phyloP scores from a whole-genome alignment of 1,139 yeast genomes.

The Schizosaccharomyces versatilis region DNA sequence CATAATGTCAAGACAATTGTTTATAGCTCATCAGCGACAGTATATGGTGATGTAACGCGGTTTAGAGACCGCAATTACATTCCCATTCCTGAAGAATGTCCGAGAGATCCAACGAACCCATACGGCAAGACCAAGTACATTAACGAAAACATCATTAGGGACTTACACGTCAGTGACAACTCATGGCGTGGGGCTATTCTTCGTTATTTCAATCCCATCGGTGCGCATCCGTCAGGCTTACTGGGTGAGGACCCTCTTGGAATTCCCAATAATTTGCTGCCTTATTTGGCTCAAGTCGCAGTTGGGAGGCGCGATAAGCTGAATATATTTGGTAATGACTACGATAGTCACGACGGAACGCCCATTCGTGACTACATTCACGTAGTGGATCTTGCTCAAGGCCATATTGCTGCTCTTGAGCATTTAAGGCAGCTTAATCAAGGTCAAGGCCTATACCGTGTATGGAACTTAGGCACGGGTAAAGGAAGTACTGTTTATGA shows the following conservation, averaged over 20 bases:
- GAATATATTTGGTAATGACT: conserved; percentile 40
- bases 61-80: conserved; percentile 37
- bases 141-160: conserved; percentile 42
- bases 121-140: conserved; percentile 52
- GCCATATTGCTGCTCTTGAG: conserved; percentile 47
- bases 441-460: conserved; percentile 14
- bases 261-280: conserved; percentile 53
- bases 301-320: conserved; percentile 47
- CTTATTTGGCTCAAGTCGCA: conserved; percentile 60
- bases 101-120: conserved; percentile 55
- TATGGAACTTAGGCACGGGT: conserved; percentile 69
- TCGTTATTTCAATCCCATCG: conserved; percentile 64
- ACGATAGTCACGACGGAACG: conserved; percentile 50
- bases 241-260: conserved; percentile 69
- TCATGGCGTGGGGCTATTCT: conserved; percentile 44
- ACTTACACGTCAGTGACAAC: conserved; percentile 29
- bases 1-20: conserved; percentile 33
- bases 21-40: conserved; percentile 64
- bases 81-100: conserved; percentile 64
- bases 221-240: conserved; percentile 64
- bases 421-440: conserved; percentile 24
- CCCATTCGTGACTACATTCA: conserved; percentile 69
- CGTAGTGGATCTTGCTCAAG: conserved; percentile 62
- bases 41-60: conserved; percentile 63
- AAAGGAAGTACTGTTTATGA: conserved; percentile 59